These are phyloP conservation scores for Misopates orontium DNA, from an alignment of 257 asterid species.

Conservation along the genomic window DNA sequence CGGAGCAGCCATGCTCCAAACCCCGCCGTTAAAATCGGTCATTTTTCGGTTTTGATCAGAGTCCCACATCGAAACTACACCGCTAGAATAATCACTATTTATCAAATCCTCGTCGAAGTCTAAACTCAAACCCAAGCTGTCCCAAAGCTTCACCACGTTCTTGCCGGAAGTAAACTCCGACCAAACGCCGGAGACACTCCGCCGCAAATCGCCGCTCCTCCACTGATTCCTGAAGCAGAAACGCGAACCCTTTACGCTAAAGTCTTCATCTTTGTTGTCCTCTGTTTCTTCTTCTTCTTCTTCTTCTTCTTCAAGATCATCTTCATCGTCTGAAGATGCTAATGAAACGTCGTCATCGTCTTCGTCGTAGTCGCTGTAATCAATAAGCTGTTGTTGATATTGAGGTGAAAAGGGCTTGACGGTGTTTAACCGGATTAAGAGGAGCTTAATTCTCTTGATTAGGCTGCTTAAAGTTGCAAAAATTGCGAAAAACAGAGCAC, in stretches of 20 bases:
- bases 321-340: too few species aligned
- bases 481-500: constrained; percentile 71
- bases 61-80: constrained; percentile 72
- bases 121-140: constrained; percentile 60
- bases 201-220: too few species aligned
- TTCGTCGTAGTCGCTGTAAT: constrained; percentile 55
- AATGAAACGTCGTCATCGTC: too few species aligned
- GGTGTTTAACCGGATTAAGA: constrained; percentile 46
- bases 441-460: constrained; percentile 50
- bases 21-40: constrained; percentile 17
- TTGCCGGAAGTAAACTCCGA: constrained; percentile 54
- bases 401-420: constrained; percentile 47
- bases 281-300: constrained; percentile 26
- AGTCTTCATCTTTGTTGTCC: constrained; percentile 39
- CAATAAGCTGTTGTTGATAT: constrained; percentile 42
- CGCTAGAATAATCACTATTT: constrained; percentile 29
- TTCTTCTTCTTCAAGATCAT: constrained; percentile 39
- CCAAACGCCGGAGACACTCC: constrained; percentile 46
- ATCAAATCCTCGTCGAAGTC: constrained; percentile 63
- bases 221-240: constrained; percentile 20
- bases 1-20: constrained; percentile 25
- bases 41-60: constrained; percentile 26
- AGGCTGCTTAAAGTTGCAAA: constrained; percentile 66
- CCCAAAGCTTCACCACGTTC: constrained; percentile 88
- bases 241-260: constrained; percentile 48